phyloP scores from a whole-genome alignment of 164 flowering plant species.

The Magnolia sinica region DNA sequence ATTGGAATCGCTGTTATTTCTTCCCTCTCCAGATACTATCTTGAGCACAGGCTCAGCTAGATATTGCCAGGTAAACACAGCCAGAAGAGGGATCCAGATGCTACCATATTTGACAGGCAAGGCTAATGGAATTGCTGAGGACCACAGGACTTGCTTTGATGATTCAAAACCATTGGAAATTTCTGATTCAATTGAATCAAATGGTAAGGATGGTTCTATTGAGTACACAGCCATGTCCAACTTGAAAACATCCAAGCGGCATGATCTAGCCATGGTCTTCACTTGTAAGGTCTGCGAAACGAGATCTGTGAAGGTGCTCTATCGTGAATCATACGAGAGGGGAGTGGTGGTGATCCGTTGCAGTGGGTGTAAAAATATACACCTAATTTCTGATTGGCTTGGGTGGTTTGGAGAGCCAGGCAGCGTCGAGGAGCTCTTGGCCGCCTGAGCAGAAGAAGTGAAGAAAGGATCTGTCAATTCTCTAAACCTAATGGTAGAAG shows the following conservation, averaged over 20 bases:
- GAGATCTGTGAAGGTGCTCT: slow-evolving; percentile 65
- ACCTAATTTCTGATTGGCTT: slow-evolving; percentile 85
- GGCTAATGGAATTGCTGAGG: slow-evolving; percentile 13
- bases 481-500: slow-evolving; percentile 67
- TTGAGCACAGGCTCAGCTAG: slow-evolving; percentile 32
- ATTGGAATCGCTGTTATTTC: neutral
- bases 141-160: slow-evolving; percentile 5
- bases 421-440: slow-evolving; percentile 78
- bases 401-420: slow-evolving; percentile 63
- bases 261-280: slow-evolving; percentile 76
- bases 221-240: slow-evolving; percentile 37
- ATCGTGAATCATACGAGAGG: slow-evolving; percentile 84
- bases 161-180: slow-evolving; percentile 5
- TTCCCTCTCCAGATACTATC: too few relatives aligned
- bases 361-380: slow-evolving; percentile 72
- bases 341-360: slow-evolving; percentile 91
- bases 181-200: slow-evolving; percentile 10
- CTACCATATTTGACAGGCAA: slow-evolving; percentile 13
- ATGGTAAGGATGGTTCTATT: slow-evolving; percentile 6
- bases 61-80: neutral
- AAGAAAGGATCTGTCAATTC: slow-evolving; percentile 66
- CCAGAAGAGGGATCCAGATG: slow-evolving; percentile 30
- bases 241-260: slow-evolving; percentile 62
- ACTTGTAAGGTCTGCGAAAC: slow-evolving; percentile 94
- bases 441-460: slow-evolving; percentile 81